Percentiles rank a stretch among this genome's conserved stretches.
These are phyloP conservation scores for Ascochyta pisi DNA, from an alignment of 2,329 filamentous ascomycete species.

Conservation along the genomic window DNA sequence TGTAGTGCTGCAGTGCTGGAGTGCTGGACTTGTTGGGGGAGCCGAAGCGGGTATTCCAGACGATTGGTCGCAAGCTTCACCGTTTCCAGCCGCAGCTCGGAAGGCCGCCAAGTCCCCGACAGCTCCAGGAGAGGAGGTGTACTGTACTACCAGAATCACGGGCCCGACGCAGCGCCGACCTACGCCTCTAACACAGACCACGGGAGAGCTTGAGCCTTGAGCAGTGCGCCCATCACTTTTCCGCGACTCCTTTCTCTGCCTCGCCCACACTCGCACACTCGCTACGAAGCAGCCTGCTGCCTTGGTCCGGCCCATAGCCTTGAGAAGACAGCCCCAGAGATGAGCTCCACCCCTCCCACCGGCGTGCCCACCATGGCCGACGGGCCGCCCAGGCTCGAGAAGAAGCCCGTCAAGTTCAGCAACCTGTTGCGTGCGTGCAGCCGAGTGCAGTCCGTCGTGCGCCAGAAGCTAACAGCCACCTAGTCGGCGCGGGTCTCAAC, in stretches of 20 bases:
- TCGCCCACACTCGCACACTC: slow-evolving; percentile 46
- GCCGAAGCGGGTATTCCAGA: slow-evolving; percentile 6
- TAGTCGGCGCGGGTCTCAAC: slow-evolving; percentile 88
- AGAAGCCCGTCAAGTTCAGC: slow-evolving; percentile 99
- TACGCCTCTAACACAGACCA: slow-evolving; percentile 29
- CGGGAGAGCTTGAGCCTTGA: slow-evolving; percentile 6
- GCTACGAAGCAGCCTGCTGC: slow-evolving; percentile 90
- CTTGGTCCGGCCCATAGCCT: slow-evolving; percentile 92
- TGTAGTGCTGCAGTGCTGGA: neutral
- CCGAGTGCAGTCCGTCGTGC: neutral
- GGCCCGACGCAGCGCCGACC: neutral
- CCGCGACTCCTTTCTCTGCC: slow-evolving; percentile 20
- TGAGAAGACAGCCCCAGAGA: slow-evolving; percentile 58
- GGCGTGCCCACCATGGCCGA: slow-evolving; percentile 53
- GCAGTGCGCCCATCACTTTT: slow-evolving; percentile 13
- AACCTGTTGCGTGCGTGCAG: slow-evolving; percentile 77
- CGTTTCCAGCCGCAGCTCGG: slow-evolving; percentile 13
- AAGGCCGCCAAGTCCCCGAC: slow-evolving; percentile 13
- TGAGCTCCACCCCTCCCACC: slow-evolving; percentile 57
- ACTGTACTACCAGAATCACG: too few relatives aligned
- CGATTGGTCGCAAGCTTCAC: slow-evolving; percentile 19
- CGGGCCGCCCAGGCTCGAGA: slow-evolving; percentile 73
- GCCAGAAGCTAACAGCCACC: neutral
- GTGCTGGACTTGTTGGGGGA: slow-evolving; percentile 5
- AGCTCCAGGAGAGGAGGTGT: slow-evolving; percentile 1